Base-by-base conservation (phyloP, 2,329 filamentous ascomycete genomes). In the Aspergillus sp. region DNA sequence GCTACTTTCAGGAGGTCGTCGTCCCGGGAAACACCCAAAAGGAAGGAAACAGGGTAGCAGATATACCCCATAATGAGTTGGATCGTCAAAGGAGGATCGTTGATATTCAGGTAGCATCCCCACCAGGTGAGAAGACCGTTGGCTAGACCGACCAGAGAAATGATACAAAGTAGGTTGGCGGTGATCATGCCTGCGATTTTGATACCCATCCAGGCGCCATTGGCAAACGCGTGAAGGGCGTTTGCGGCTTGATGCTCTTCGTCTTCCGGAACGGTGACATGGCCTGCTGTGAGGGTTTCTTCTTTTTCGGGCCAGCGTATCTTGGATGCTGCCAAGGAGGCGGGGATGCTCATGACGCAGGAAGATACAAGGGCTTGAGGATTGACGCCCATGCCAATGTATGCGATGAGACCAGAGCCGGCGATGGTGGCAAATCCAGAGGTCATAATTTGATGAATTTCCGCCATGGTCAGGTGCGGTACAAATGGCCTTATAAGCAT, bases 341-440 rank as follows among this genome's bases (percentile, higher is more conserved):
- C 92, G 0, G 93, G 93, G 65, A 96, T 96, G 69, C 90, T 93
- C 93, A 97, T 97, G 75, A 96, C 92, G 73, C 92, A 96, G 7
- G 90, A 93, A 2, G 91, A 96, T 27, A 96, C 89, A 50, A 97
- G 82, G 3, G 91, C 92, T 74, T 96, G 90, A 0, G 90, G 82
- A 75, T 92, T 95, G 58, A 96, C 83, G 42, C 92, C 92, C 69
- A 96, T 86, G 27, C 83, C 81, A 64, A 96, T 93, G 76, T 96
- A 97, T 13, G 90, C 90, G 27, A 95, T 89, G 39, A 97, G 81
- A 11, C 96, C 91, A 70, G 88, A 92, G 62, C 93, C 93, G 11
- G 92, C 90, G 69, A 97, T 96, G 50, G 93, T 96, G 23, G 93
- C 92, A 69, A 96, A 96, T 63, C 92, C 93, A 66, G 90, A 96